phyloP scores from a whole-genome alignment of 2,329 filamentous ascomycete species.

The Microsporum ferrugineum region DNA sequence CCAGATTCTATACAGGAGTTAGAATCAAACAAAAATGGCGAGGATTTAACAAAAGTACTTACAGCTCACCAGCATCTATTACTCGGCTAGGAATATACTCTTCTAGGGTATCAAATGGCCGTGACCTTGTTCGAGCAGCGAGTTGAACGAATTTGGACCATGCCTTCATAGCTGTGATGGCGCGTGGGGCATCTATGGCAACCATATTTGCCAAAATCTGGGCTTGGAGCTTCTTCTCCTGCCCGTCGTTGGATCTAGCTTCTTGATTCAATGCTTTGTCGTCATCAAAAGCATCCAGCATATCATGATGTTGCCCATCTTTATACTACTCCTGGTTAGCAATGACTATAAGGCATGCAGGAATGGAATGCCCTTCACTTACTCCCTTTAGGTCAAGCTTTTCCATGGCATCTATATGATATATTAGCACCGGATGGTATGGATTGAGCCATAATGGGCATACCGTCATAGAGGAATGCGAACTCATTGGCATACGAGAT shows the following conservation, averaged over 20 bases:
- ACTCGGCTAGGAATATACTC: constrained; percentile 22
- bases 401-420: background rate
- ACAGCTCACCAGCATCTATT: constrained; percentile 22
- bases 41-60: background rate
- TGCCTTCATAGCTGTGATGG: constrained; percentile 18
- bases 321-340: background rate
- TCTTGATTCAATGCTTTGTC: constrained; percentile 12
- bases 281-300: constrained; percentile 8
- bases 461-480: constrained; percentile 33
- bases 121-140: constrained; percentile 7
- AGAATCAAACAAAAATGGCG: background rate
- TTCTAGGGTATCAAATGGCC: constrained; percentile 17
- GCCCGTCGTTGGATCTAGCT: constrained; percentile 13
- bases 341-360: background rate
- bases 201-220: constrained; percentile 20
- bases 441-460: background rate
- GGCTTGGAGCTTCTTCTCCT: constrained; percentile 15
- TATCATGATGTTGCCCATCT: constrained; percentile 8
- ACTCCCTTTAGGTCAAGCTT: background rate
- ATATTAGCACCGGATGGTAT: background rate
- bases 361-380: background rate
- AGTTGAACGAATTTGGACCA: constrained; percentile 19
- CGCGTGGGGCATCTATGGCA: constrained; percentile 19
- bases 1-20: constrained; percentile 22
- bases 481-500: constrained; percentile 33